Evolutionary conservation across 371 early-diverging fungal genomes (phyloP).

Genomic region (Mucor piriformis): DNA sequence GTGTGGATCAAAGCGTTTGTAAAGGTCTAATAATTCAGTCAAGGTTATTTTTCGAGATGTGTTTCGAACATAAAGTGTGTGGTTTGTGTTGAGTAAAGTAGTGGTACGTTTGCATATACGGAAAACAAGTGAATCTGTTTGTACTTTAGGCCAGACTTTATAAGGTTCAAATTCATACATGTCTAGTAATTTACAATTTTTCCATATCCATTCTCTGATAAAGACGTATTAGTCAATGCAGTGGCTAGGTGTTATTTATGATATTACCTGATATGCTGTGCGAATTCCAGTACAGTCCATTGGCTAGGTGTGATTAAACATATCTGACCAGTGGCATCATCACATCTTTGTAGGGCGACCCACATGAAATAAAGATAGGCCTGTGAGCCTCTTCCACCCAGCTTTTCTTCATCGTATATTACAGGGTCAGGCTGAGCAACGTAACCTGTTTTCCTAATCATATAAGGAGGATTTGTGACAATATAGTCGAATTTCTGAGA

Average conservation of each 20-base stretch:
- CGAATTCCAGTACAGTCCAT: conserved; percentile 68
- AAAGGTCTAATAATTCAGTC: conserved; percentile 6
- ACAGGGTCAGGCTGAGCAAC: conserved; percentile 59
- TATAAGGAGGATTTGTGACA: conserved; percentile 73
- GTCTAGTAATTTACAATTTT: conserved; percentile 55
- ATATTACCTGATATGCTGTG: conserved; percentile 52
- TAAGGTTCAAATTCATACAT: conserved; percentile 69
- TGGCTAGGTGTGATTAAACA: conserved; percentile 63
- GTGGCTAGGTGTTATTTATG: too few relatives aligned
- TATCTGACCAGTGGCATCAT: conserved; percentile 41
- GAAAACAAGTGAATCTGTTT: conserved; percentile 70
- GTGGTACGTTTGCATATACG: conserved; percentile 38
- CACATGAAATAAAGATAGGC: conserved; percentile 55
- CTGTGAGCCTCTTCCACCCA: conserved; percentile 52
- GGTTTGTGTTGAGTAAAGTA: conserved; percentile 24
- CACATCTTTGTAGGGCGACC: conserved; percentile 46
- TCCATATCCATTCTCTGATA: conserved; percentile 60
- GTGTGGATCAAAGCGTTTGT: conserved; percentile 3
- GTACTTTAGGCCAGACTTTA: conserved; percentile 68
- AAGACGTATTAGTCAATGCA: neutral
- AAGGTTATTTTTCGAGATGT: conserved; percentile 6
- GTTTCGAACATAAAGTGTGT: conserved; percentile 24
- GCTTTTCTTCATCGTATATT: conserved; percentile 53
- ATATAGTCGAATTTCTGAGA: conserved; percentile 55
- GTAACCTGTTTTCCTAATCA: conserved; percentile 67